Conservation (phyloP, 768 basidiomycete species). For the Baorangia bicolor region DNA sequence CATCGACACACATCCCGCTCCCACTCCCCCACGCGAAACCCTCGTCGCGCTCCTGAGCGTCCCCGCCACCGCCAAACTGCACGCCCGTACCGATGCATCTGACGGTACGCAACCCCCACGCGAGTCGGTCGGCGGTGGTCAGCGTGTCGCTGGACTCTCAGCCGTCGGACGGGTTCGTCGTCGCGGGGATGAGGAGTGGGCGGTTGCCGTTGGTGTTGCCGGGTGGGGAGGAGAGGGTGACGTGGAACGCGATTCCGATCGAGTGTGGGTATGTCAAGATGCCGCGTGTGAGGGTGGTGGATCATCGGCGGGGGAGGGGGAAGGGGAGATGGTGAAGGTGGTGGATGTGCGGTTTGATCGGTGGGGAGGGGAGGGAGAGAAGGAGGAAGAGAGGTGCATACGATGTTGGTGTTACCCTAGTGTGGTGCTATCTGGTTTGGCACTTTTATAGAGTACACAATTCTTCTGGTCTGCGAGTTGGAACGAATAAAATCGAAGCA, state of each 20-base stretch:
- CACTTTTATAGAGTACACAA: no score
- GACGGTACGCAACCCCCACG: conserved; percentile 64
- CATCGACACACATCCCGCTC: conserved; percentile 52
- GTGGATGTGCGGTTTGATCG: no score
- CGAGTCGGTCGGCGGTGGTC: conserved; percentile 64
- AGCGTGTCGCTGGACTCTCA: conserved; percentile 72
- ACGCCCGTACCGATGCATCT: conserved; percentile 58
- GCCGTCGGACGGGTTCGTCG: conserved; percentile 66
- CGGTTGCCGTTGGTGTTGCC: no score
- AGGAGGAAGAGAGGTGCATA: background rate
- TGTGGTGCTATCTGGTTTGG: no score
- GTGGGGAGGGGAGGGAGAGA: conserved; percentile 6
- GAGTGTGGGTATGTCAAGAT: no score
- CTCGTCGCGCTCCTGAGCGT: conserved; percentile 65
- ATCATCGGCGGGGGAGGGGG: conserved; percentile 45
- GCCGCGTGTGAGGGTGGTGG: no score
- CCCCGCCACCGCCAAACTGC: conserved; percentile 63
- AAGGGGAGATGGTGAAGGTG: conserved; percentile 42
- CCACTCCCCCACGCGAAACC: conserved; percentile 62
- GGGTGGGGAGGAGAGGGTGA: no score
- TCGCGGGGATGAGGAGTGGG: conserved; percentile 69
- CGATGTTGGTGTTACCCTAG: conserved; percentile 19
- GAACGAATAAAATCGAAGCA: no score
- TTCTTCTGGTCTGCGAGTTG: no score
- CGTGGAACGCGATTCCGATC: no score